Evolutionary conservation across 2,329 filamentous ascomycete species (phyloP), one percentile per base, ranked within the genome.

Genomic region (Sporothrix sp.): DNA sequence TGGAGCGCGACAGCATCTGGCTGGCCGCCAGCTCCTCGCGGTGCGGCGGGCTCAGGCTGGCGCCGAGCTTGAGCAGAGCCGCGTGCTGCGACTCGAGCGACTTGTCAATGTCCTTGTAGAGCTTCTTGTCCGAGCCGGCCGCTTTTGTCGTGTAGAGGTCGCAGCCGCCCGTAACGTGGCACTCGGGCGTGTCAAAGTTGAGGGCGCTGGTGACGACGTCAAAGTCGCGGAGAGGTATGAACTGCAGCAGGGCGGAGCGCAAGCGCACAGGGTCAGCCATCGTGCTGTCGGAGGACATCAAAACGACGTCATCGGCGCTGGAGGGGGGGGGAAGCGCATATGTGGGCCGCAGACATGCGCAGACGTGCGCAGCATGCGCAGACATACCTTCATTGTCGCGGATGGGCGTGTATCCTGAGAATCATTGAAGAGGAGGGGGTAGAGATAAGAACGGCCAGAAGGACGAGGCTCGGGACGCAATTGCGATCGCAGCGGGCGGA

Each of bases 101-200:
- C 62, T 86, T 82, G 65, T 96, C 90, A 63, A 98, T 97, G 64
- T 84, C 87, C 69, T 90, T 94, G 74, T 96, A 96, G 8, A 98
- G 75, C 65, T 97, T 97, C 78, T 96, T 96, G 66, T 98, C 93
- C 56, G 84, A 84, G 40, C 90, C 89, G 50, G 91, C 89, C 27
- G 93, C 90, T 69, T 98, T 98, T 23, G 90, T 96, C 9, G 91
- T 97, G 73, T 96, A 98, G 16, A 97, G 77, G 67, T 98, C 93
- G 74, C 91, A 97, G 57, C 87, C 87, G 60, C 93, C 93, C 25
- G 89, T 84, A 54, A 98, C 85, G 59, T 91, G 87, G 64, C 88
- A 90, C 65, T 97, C 91, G 47, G 86, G 81, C 1, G 91, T 96
- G 62, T 93, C 87, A 73, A 97, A 97, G 65, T 95, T 97, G 64